Percentiles rank a stretch among this genome's conserved stretches.
Conservation (phyloP, 345 rosid species). For the Durio zibethinus region DNA sequence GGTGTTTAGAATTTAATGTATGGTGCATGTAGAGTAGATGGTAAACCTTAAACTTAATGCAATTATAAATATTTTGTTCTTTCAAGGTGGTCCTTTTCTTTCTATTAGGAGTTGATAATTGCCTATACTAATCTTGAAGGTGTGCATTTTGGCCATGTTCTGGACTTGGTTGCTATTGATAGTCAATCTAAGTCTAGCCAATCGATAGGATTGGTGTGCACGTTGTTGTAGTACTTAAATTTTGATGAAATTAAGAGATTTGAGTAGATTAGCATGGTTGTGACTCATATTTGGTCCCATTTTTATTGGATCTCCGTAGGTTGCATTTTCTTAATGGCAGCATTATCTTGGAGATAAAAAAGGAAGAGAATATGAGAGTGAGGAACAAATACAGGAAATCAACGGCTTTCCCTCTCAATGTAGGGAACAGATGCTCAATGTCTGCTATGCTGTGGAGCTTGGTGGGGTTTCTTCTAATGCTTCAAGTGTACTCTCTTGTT, state of each 20-base stretch:
- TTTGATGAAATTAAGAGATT: slow-evolving; percentile 3
- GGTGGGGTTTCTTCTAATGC: slow-evolving; percentile 59
- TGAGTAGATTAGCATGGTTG: slow-evolving; percentile 21
- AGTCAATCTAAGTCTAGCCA: background rate
- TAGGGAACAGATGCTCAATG: slow-evolving; percentile 65
- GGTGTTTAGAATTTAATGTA: background rate
- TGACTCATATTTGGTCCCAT: slow-evolving; percentile 26
- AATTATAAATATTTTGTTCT: background rate
- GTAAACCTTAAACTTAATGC: background rate
- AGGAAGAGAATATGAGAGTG: slow-evolving; percentile 60
- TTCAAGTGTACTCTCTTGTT: slow-evolving; percentile 53
- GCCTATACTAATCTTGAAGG: slow-evolving; percentile 9
- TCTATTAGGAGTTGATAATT: background rate
- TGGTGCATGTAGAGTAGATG: background rate
- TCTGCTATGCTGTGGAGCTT: slow-evolving; percentile 61
- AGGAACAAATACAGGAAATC: slow-evolving; percentile 78
- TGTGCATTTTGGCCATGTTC: slow-evolving; percentile 11
- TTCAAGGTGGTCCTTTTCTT: background rate
- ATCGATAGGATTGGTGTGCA: background rate
- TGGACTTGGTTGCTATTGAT: background rate
- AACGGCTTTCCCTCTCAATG: slow-evolving; percentile 66
- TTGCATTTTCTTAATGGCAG: slow-evolving; percentile 57
- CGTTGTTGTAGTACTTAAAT: background rate
- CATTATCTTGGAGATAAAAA: slow-evolving; percentile 51
- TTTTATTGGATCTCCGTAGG: slow-evolving; percentile 38